These are phyloP conservation scores for Aspergillus versicolor DNA, from an alignment of 2,329 filamentous ascomycete genomes.

Conservation along the genomic window DNA sequence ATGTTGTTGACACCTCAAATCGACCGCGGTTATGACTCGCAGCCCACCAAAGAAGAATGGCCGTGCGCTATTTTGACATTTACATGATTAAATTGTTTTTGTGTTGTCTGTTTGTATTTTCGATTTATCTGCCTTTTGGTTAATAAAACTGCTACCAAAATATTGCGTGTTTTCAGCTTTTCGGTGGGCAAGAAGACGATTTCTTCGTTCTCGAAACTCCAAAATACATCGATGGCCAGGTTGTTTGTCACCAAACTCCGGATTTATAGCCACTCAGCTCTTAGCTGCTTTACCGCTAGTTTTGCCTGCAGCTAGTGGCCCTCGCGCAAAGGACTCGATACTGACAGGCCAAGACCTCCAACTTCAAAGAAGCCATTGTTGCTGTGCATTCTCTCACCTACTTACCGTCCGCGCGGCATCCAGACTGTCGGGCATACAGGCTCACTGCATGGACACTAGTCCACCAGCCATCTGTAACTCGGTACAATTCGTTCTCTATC, in stretches of 20 bases:
- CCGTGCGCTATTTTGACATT: slow-evolving; percentile 5
- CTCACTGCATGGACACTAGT: neutral
- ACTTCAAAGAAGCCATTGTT: neutral
- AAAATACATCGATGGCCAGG: neutral
- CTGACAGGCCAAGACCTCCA: neutral
- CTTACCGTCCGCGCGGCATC: slow-evolving; percentile 23
- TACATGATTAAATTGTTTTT: neutral
- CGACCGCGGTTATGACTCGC: slow-evolving; percentile 1
- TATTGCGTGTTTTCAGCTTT: slow-evolving; percentile 1
- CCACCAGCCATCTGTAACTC: neutral
- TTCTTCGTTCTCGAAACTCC: neutral
- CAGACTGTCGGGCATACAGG: slow-evolving; percentile 25
- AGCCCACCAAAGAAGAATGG: slow-evolving; percentile 9
- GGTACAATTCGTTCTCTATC: slow-evolving; percentile 5
- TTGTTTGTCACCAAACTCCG: neutral
- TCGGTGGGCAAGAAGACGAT: neutral
- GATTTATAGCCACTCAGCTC: neutral
- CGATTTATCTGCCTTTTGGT: slow-evolving; percentile 1
- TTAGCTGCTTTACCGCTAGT: slow-evolving; percentile 22
- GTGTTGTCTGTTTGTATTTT: neutral
- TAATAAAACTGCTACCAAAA: neutral
- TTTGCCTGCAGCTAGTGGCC: neutral
- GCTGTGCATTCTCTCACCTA: slow-evolving; percentile 24
- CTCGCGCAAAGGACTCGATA: neutral
- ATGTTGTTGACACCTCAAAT: neutral